Percentiles rank a stretch among this genome's conserved stretches.
These are phyloP conservation scores for Colletotrichum viniferum DNA, from an alignment of 2,329 filamentous ascomycete species.

Conservation along the genomic window DNA sequence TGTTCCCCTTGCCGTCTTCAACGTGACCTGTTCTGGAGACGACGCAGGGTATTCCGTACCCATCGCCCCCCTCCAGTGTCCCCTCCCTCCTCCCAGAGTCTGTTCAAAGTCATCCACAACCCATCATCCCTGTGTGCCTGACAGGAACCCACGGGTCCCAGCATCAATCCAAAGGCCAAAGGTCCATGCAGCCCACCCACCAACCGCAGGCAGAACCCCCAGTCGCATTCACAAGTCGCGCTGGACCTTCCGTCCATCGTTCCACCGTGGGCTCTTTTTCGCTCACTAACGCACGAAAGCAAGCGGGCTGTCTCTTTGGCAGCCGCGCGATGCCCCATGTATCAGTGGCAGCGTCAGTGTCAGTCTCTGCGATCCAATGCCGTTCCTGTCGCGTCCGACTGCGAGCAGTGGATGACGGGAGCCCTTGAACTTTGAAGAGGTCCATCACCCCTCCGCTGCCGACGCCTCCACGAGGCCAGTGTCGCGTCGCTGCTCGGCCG, in stretches of 20 bases:
- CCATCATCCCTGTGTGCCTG: background rate
- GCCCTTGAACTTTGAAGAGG: background rate
- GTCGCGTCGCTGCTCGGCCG: background rate
- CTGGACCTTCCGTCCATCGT: background rate
- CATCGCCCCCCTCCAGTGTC: background rate
- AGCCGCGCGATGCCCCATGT: background rate
- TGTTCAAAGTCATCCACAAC: background rate
- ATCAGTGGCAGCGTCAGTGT: background rate
- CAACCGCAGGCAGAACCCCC: background rate
- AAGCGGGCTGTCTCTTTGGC: background rate
- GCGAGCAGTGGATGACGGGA: background rate
- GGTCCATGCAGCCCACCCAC: conserved; percentile 3
- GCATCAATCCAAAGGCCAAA: background rate
- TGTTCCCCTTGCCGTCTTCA: background rate
- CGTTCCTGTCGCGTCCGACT: background rate
- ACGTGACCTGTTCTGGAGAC: background rate
- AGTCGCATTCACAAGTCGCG: background rate
- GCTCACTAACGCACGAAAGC: background rate
- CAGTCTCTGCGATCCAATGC: background rate
- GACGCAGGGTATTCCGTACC: background rate
- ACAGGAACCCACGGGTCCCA: background rate
- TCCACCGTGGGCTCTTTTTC: background rate
- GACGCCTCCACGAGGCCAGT: background rate
- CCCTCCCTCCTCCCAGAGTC: background rate
- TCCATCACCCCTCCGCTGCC: background rate